Evolutionary conservation across 208 protist species (phyloP), one percentile per base, ranked within the genome.

Genomic region (Trypanosoma congolense): DNA sequence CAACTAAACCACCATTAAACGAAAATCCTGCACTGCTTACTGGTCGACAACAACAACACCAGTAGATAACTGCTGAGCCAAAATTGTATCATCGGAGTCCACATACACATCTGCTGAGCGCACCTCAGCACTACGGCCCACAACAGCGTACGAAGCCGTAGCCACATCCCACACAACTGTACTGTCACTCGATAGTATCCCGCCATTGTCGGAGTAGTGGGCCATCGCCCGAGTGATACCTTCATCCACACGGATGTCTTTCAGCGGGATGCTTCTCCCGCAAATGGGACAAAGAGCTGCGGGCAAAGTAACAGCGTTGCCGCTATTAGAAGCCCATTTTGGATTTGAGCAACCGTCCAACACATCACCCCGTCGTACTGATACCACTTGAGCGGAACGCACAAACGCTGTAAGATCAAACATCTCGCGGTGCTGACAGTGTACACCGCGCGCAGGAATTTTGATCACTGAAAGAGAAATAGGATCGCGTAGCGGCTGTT

Each of bases 361-460:
- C 1, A 6, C 22, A 10, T 62, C 57, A 12, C 24, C 33, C 35
- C 51, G 51, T 33, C 60, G 49, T 9, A 35, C 44, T n/a, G 38
- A 22, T 8, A 33, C 56, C 51, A 73, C 71, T 50, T 83, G 70
- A 10, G 61, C 73, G 4, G 68, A 56, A 36, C 63, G 72, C 14
- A 93, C 75, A 62, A 91, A 89, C 22, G 62, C 71, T 26, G 47
- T 55, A n/a, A 85, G 36, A 41, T 93, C 87, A 61, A 93, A 93
- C n/a, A 87, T 29, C 48, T 87, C 80, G 25, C 77, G 25, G 62
- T 93, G 87, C 28, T 54, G 59, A 36, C 87, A 93, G 25, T 19
- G 35, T 19, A 56, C 36, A 12, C 87, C 82, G 14, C 87, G 72
- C 4, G 64, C 73, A 2, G 87, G 87, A 16, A 71, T 66, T 18